phyloP scores from a whole-genome alignment of 2,329 filamentous ascomycete genomes.

The Fusarium setosum region DNA sequence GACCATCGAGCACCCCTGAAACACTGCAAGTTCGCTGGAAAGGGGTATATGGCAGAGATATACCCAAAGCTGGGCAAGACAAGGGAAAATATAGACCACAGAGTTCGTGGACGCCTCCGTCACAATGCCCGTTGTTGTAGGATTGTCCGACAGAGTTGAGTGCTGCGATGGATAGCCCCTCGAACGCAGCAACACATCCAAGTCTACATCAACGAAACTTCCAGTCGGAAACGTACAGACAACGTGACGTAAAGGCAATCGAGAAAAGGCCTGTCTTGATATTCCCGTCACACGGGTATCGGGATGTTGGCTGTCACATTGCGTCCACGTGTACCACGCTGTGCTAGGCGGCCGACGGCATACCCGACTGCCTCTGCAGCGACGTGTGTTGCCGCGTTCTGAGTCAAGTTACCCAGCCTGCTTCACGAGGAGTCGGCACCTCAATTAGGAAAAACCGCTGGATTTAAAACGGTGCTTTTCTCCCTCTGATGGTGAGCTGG shows the following conservation, averaged over 20 bases:
- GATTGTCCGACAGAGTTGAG: not conserved
- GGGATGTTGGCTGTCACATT: not conserved
- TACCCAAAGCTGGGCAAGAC: no score
- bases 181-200: not conserved
- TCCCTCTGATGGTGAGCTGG: no score
- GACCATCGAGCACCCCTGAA: no score
- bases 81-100: no score
- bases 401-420: not conserved
- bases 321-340: slow-evolving; percentile 4
- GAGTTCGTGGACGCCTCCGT: no score
- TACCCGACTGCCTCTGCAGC: slow-evolving; percentile 17
- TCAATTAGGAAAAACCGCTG: no score
- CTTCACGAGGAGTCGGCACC: not conserved
- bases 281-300: slow-evolving; percentile 1
- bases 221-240: not conserved
- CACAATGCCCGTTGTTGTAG: no score
- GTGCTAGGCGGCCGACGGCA: slow-evolving; percentile 15
- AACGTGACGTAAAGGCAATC: not conserved
- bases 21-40: no score
- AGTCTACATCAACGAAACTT: not conserved
- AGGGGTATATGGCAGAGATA: not conserved
- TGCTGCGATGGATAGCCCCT: not conserved
- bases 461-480: not conserved
- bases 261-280: not conserved
- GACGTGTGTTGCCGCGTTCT: not conserved